Conservation (phyloP, 148 eudicot genomes). For the Vaccinium myrtillus region DNA sequence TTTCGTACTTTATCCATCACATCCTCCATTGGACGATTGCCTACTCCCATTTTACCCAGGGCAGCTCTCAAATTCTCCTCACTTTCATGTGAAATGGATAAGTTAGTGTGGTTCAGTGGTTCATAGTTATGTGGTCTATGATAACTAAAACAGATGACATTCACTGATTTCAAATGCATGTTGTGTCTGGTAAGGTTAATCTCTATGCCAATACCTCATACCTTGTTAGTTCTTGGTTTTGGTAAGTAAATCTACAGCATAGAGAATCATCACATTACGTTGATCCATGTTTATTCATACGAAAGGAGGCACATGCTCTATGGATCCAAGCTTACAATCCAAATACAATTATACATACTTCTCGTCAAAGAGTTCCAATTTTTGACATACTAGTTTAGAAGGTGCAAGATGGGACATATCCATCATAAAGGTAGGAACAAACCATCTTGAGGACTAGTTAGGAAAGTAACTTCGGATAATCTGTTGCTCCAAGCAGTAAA, state of each 20-base stretch:
- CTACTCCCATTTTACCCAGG: slow-evolving; percentile 75
- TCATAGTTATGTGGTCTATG: neutral
- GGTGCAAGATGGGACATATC: neutral
- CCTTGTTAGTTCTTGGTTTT: neutral
- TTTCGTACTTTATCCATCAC: slow-evolving; percentile 77
- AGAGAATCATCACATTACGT: neutral
- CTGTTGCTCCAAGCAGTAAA: neutral
- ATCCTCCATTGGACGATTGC: slow-evolving; percentile 58
- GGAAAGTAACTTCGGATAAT: neutral
- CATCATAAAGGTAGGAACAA: neutral
- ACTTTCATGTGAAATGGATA: slow-evolving; percentile 40
- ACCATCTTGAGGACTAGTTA: neutral
- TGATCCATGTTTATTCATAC: neutral
- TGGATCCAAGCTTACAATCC: neutral
- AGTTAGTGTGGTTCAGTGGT: neutral
- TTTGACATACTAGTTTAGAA: neutral
- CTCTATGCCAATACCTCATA: neutral
- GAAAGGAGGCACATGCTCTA: neutral
- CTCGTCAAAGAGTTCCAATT: neutral
- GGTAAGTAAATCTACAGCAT: neutral
- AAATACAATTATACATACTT: neutral
- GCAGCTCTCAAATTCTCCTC: slow-evolving; percentile 92
- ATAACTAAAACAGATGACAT: slow-evolving; percentile 12
- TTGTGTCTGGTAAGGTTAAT: neutral
- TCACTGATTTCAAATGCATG: slow-evolving; percentile 7